phyloP scores from a whole-genome alignment of 345 rosid species.

The sweet orange (Citrus sinensis) region DNA sequence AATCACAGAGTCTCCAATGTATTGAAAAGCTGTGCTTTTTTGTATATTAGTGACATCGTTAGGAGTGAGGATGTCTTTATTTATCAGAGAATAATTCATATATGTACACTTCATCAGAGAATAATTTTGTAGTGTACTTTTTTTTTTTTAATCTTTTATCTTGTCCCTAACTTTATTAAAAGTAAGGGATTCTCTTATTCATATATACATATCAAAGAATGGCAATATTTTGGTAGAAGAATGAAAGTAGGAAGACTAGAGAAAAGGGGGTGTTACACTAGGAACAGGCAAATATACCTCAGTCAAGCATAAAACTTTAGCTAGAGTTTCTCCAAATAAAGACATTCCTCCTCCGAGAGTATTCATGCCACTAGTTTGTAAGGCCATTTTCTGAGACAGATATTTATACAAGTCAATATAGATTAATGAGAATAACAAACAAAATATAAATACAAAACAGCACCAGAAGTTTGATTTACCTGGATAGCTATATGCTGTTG shows the following conservation, averaged over 20 bases:
- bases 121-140: too few species aligned
- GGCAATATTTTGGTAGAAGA: background rate
- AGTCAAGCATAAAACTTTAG: slow-evolving; percentile 30
- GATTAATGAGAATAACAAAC: background rate
- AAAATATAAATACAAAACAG: background rate
- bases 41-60: too few species aligned
- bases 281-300: slow-evolving; percentile 19
- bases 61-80: too few species aligned
- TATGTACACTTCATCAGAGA: too few species aligned
- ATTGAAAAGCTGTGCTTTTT: too few species aligned
- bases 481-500: slow-evolving; percentile 34
- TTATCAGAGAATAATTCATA: too few species aligned
- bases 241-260: background rate
- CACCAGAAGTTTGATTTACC: slow-evolving; percentile 5
- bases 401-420: background rate
- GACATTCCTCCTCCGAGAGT: slow-evolving; percentile 15
- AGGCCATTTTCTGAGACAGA: slow-evolving; percentile 21
- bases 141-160: too few species aligned
- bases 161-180: too few species aligned
- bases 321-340: slow-evolving; percentile 12
- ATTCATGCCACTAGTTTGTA: slow-evolving; percentile 28
- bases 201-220: background rate
- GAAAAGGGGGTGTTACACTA: background rate
- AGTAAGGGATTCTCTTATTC: too few species aligned
- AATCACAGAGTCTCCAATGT: too few species aligned